Conservation (phyloP, 345 rosid species). For the Populus alba region DNA sequence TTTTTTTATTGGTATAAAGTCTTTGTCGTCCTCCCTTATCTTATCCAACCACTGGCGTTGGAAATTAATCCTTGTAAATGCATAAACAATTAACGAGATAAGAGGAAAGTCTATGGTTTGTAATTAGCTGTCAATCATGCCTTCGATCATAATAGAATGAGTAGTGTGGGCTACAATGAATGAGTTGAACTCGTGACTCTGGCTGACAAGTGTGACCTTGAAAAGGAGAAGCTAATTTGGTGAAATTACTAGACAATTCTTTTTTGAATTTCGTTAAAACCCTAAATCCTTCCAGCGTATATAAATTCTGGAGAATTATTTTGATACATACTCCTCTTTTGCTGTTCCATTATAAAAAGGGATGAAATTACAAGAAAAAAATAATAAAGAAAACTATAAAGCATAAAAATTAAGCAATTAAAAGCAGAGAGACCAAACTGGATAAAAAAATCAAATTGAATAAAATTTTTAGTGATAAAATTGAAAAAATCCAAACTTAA, state of each 20-base stretch:
- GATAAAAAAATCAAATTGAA: no score
- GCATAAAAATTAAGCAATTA: no score
- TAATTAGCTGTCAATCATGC: background rate
- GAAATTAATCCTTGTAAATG: background rate
- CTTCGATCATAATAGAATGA: background rate
- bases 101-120: background rate
- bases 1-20: background rate
- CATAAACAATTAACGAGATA: background rate
- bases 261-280: no score
- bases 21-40: constrained; percentile 14
- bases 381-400: no score
- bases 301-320: no score
- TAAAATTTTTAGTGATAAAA: no score
- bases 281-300: no score
- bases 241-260: background rate
- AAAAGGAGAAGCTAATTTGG: background rate
- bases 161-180: background rate
- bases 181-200: background rate
- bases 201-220: background rate
- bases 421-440: no score
- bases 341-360: no score
- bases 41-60: constrained; percentile 6
- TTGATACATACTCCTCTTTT: no score
- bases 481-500: no score
- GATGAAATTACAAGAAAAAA: no score